These are phyloP conservation scores for Prunus armeniaca DNA, from an alignment of 306 rosid species.

Conservation along the genomic window DNA sequence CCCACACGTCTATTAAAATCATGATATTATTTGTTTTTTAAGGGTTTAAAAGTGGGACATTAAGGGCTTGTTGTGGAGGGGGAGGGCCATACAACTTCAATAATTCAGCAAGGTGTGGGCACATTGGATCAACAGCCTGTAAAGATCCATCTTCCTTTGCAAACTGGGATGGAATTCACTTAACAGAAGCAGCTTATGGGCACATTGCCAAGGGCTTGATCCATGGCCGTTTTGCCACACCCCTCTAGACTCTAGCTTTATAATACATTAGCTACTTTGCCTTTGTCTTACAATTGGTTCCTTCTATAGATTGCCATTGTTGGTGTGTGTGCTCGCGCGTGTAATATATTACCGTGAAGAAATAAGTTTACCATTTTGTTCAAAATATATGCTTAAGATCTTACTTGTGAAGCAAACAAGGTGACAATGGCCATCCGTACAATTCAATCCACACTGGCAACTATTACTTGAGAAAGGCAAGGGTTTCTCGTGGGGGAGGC, in stretches of 20 bases:
- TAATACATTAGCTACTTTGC: background rate
- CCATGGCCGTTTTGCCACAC: constrained; percentile 43
- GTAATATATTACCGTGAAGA: no score
- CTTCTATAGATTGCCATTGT: no score
- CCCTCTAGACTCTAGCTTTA: constrained; percentile 1
- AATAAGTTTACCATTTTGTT: no score
- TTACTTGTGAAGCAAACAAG: no score
- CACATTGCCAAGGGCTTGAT: constrained; percentile 43
- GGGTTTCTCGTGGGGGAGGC: no score
- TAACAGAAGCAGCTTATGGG: constrained; percentile 62
- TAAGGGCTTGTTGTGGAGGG: constrained; percentile 67
- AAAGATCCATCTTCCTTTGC: constrained; percentile 36
- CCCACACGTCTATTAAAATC: background rate
- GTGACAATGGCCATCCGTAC: no score
- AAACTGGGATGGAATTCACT: constrained; percentile 74
- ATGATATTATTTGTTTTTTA: background rate
- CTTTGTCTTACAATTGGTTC: background rate
- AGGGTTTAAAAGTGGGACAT: constrained; percentile 39
- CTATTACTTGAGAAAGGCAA: no score
- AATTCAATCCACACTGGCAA: no score
- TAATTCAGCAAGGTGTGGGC: constrained; percentile 54
- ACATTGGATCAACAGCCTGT: constrained; percentile 40
- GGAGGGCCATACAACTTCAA: constrained; percentile 73
- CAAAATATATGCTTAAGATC: no score
- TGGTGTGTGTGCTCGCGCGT: no score